Evolutionary conservation across 106 monocot species (phyloP).

Genomic region (Chionographis japonica): DNA sequence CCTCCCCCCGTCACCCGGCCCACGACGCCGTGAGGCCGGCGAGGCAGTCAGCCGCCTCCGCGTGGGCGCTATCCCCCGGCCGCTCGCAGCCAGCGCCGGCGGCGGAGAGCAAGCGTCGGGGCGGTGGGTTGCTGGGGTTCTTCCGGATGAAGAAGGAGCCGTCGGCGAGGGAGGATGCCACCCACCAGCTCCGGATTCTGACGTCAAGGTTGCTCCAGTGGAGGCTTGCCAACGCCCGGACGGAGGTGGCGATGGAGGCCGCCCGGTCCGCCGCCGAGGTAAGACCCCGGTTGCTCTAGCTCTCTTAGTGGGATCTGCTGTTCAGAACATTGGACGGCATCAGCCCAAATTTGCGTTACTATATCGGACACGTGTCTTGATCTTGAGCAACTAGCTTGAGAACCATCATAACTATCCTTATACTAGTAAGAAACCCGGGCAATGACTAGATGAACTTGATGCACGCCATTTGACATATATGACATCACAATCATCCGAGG

Average conservation of each 20-base stretch:
- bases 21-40: not conserved
- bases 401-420: too few relatives aligned
- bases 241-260: slow-evolving; percentile 24
- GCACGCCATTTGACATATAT: too few relatives aligned
- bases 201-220: slow-evolving; percentile 48
- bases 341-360: too few relatives aligned
- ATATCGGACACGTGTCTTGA: too few relatives aligned
- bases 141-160: slow-evolving; percentile 32
- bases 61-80: slow-evolving; percentile 57
- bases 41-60: slow-evolving; percentile 16
- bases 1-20: not conserved
- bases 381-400: too few relatives aligned
- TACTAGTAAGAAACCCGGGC: too few relatives aligned
- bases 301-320: too few relatives aligned
- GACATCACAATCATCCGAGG: too few relatives aligned
- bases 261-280: slow-evolving; percentile 32
- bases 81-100: slow-evolving; percentile 10
- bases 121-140: slow-evolving; percentile 15
- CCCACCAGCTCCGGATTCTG: slow-evolving; percentile 35
- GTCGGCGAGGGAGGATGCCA: slow-evolving; percentile 28
- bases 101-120: not conserved
- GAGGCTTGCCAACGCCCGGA: slow-evolving; percentile 63
- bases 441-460: too few relatives aligned
- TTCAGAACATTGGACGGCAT: not conserved
- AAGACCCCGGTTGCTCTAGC: not conserved